phyloP scores from a whole-genome alignment of 371 early-diverging fungal genomes.

The Syncephalastrum racemosum region DNA sequence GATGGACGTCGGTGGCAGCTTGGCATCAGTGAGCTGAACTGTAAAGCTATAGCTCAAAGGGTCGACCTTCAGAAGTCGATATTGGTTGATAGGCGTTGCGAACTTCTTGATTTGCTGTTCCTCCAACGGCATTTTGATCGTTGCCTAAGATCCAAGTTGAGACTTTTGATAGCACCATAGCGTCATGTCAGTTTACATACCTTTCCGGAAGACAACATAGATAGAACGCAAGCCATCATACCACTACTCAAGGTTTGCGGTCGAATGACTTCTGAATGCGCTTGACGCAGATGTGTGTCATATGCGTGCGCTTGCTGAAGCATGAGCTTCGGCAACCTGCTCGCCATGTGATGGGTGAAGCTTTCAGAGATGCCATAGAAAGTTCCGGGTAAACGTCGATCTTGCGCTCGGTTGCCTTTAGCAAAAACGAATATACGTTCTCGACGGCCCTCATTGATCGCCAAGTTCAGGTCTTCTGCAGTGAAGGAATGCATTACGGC shows the following conservation, averaged over 20 bases:
- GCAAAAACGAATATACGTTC: constrained; percentile 29
- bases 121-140: too few relatives aligned
- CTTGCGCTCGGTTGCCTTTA: constrained; percentile 14
- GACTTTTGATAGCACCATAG: neutral
- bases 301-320: constrained; percentile 29
- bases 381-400: constrained; percentile 54
- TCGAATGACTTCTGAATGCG: constrained; percentile 4
- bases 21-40: too few relatives aligned
- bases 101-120: too few relatives aligned
- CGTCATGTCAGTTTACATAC: constrained; percentile 15
- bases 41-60: too few relatives aligned
- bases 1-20: too few relatives aligned
- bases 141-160: neutral
- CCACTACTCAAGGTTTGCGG: constrained; percentile 21
- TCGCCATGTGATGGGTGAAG: constrained; percentile 23
- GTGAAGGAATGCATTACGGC: constrained; percentile 35
- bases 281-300: constrained; percentile 17
- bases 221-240: constrained; percentile 35
- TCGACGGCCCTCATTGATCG: constrained; percentile 17
- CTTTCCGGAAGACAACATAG: constrained; percentile 22
- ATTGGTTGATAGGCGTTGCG: too few relatives aligned
- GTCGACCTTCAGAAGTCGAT: too few relatives aligned
- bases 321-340: constrained; percentile 18
- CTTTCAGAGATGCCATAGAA: constrained; percentile 37
- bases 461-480: constrained; percentile 8